These are phyloP conservation scores for Penicilliopsis zonata DNA, from an alignment of 495 filamentous ascomycete genomes.

Conservation along the genomic window DNA sequence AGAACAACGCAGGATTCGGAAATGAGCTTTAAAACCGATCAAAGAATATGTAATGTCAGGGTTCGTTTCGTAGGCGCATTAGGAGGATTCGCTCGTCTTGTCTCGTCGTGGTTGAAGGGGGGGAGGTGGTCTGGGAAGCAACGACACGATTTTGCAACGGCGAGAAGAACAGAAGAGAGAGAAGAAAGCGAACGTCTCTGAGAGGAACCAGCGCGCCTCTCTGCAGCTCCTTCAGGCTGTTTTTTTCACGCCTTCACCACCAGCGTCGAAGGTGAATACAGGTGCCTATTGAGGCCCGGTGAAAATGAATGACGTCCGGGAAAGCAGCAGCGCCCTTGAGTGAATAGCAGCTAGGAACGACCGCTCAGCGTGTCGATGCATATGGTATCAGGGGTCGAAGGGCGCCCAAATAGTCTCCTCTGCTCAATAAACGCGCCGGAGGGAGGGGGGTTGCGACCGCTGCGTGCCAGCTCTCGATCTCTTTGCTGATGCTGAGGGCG, in stretches of 20 bases:
- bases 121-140: slow-evolving; percentile 14
- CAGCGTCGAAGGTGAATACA: too few relatives aligned
- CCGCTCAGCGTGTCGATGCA: slow-evolving; percentile 15
- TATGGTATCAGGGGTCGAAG: slow-evolving; percentile 1
- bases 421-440: slow-evolving; percentile 3
- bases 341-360: slow-evolving; percentile 8
- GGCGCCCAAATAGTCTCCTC: slow-evolving; percentile 1
- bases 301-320: slow-evolving; percentile 12
- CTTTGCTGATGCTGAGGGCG: not conserved
- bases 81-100: too few relatives aligned
- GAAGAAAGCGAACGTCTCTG: slow-evolving; percentile 1
- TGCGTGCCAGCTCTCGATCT: not conserved
- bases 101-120: too few relatives aligned
- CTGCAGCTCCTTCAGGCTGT: too few relatives aligned
- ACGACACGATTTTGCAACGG: slow-evolving; percentile 9
- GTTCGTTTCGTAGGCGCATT: too few relatives aligned
- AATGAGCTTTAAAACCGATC: slow-evolving; percentile 5
- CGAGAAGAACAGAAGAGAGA: slow-evolving; percentile 1
- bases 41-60: too few relatives aligned
- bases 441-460: slow-evolving; percentile 2
- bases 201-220: slow-evolving; percentile 1
- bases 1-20: not conserved
- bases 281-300: too few relatives aligned
- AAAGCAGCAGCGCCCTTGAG: slow-evolving; percentile 12
- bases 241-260: too few relatives aligned